Evolutionary conservation across 2,329 filamentous ascomycete species (phyloP), one percentile per base, ranked within the genome.

Genomic region (Neopestalotiopsis rosae): DNA sequence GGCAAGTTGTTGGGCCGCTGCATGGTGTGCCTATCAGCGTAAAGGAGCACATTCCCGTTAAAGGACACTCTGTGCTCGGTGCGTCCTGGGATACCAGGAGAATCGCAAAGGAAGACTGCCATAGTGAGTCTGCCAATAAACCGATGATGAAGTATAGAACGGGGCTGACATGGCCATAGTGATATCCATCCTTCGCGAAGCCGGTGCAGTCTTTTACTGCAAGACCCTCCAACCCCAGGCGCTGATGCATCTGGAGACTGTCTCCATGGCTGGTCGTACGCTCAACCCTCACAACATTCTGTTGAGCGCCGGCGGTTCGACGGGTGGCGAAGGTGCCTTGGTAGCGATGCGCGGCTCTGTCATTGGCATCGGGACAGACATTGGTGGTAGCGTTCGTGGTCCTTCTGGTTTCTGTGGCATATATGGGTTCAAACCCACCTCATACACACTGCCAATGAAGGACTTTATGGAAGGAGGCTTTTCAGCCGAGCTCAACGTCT

Each of bases 311-410:
- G 88, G 88, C 5, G 88, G 87, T 1, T 86, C 83, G 4, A 86
- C 84, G 6, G 88, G 88, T 57, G 88, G 88, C 56, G 88, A 90
- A 76, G 87, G 87, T 1, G 86, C 88, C 0, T 75, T 89, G 3
- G 67, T 88, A 12, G 87, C 82, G 1, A 78, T 88, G 32, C 77
- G 82, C 24, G 87, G 87, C 12, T 87, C 84, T 12, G 81, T 81
- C 74, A 77, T 89, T 10, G 87, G 87, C 1, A 84, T 89, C 61
- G 88, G 85, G 0, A 84, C 84, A 3, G 86, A 88, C 71, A 87
- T 88, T 69, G 84, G 85, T 12, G 85, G 85, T 4, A 83, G 80
- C 0, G 85, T 87, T 66, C 77, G 85, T 17, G 79, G 76, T 10
- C 85, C 85, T 1, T 83, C 84, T 9, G 83, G 82, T 5, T 83